Percentiles rank a stretch among this genome's conserved stretches.
These are phyloP conservation scores for Geoglossum cookeanum DNA, from an alignment of 2,329 filamentous ascomycete genomes.

Conservation along the genomic window DNA sequence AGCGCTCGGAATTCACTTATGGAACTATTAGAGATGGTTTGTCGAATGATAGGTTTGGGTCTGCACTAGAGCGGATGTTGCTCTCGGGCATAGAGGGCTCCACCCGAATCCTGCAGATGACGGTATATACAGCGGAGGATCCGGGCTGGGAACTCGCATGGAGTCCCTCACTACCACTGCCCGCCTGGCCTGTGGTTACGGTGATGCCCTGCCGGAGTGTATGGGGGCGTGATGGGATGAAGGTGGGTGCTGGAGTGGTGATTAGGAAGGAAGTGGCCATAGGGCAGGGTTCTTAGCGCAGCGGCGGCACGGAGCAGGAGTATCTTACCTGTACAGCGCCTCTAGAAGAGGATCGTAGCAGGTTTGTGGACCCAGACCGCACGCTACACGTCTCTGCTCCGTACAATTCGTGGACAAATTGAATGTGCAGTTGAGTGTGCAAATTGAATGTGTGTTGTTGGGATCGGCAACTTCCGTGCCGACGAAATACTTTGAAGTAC, in stretches of 20 bases:
- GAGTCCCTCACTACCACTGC: neutral
- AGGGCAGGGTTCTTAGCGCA: neutral
- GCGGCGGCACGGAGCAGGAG: neutral
- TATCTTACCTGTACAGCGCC: too few species aligned
- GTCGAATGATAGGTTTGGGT: neutral
- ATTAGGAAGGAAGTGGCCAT: conserved; percentile 8
- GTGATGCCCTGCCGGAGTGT: conserved; percentile 22
- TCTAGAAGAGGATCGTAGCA: too few species aligned
- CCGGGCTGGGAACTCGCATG: conserved; percentile 6
- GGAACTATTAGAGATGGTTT: neutral
- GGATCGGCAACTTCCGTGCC: too few species aligned
- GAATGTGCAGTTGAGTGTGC: too few species aligned
- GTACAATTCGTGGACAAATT: too few species aligned
- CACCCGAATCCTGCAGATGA: conserved; percentile 11
- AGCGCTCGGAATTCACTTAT: neutral
- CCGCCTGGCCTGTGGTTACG: conserved; percentile 16
- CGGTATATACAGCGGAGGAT: conserved; percentile 19
- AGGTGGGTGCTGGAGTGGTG: conserved; percentile 20
- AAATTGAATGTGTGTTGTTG: too few species aligned
- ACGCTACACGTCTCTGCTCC: too few species aligned
- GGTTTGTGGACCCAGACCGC: too few species aligned
- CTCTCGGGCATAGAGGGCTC: neutral
- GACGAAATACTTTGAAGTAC: too few species aligned
- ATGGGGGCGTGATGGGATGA: conserved; percentile 19
- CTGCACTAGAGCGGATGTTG: neutral